Evolutionary conservation across 1,139 yeast genomes (phyloP), one percentile per base, ranked within the genome.

Genomic region (Blastobotrys aristatus): DNA sequence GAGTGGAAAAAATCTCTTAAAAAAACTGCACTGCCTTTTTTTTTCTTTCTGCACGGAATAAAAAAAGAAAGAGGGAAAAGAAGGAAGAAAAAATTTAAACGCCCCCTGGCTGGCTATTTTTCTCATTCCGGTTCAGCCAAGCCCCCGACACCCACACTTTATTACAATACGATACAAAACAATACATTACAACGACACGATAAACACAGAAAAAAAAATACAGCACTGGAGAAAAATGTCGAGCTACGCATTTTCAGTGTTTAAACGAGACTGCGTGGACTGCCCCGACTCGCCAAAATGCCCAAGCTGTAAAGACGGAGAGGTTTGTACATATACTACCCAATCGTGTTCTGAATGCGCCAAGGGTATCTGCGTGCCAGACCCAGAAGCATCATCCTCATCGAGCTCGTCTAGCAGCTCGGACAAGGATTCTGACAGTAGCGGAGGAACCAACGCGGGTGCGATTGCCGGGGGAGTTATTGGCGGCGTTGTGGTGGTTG

Each of bases 391-490:
- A 17, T 26, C 53, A 2, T 22, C 53, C 14, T 20, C 52, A 7
- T 18, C 50, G 3, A 26, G 43, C 4, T 17, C 50, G 7, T 31
- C 50, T 13, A 5, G 45, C 21, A 22, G 18, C 38, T 13, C 14
- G 8, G n/a, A 22, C 18, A 41, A 37, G 2, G 46, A 22, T 26
- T 5, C 27, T 17, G 26, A 16, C 41, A 3, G 38, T 16, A 26
- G 37, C 44, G 21, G 34, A 44, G 50, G 50, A 10, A 34, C 51
- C 13, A 50, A 54, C 34, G 54, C 63, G 3, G 70, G 71, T 1
- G 67, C 70, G 20, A 66, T 67, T 31, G 70, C 69, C 3, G 71
- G 71, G 6, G 70, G 71, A 2, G 70, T 66, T 1, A 63, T 66
- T 5, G 70, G 69, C 21, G 70, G 70, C 1, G 47, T 66, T 0